These are phyloP conservation scores for Trichoderma sp. DNA, from an alignment of 2,329 filamentous ascomycete genomes.

Conservation along the genomic window DNA sequence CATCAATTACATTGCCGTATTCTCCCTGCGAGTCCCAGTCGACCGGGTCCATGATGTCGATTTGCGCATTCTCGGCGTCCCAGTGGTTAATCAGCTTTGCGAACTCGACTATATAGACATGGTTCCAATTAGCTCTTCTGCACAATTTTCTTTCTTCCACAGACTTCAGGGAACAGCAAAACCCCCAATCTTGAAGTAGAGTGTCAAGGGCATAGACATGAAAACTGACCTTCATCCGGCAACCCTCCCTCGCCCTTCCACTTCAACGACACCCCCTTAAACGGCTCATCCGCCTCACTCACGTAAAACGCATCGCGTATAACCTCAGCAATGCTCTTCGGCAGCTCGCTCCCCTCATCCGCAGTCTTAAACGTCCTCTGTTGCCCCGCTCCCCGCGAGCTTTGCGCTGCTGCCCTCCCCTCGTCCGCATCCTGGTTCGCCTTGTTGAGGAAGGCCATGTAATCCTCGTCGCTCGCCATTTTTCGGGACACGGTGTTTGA, in stretches of 20 bases:
- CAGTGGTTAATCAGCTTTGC: conserved; percentile 63
- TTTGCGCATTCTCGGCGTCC: conserved; percentile 50
- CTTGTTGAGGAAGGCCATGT: conserved; percentile 82
- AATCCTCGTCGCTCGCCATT: conserved; percentile 78
- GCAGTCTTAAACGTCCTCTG: conserved; percentile 48
- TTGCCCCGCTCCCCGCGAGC: conserved; percentile 22
- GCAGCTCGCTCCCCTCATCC: conserved; percentile 58
- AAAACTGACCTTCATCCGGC: conserved; percentile 58
- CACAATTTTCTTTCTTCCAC: not conserved
- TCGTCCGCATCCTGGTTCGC: conserved; percentile 76
- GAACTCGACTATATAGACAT: conserved; percentile 59
- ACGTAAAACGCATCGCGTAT: conserved; percentile 62
- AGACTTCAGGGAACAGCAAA: no score
- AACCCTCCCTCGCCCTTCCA: conserved; percentile 52
- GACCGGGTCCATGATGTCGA: conserved; percentile 64
- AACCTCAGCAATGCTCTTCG: conserved; percentile 52
- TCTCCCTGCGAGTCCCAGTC: conserved; percentile 72
- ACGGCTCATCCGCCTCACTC: conserved; percentile 84
- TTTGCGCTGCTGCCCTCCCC: conserved; percentile 22
- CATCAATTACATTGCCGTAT: conserved; percentile 68
- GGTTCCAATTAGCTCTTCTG: not conserved
- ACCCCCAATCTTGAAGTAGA: not conserved
- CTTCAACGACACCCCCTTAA: conserved; percentile 70
- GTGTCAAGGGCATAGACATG: not conserved
- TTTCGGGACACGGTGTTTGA: conserved; percentile 28